A percentile compares a stretch with the other conserved stretches of the same genome.
Conservation (phyloP, 23 red algal genomes). For the Agarophyton chilense region DNA sequence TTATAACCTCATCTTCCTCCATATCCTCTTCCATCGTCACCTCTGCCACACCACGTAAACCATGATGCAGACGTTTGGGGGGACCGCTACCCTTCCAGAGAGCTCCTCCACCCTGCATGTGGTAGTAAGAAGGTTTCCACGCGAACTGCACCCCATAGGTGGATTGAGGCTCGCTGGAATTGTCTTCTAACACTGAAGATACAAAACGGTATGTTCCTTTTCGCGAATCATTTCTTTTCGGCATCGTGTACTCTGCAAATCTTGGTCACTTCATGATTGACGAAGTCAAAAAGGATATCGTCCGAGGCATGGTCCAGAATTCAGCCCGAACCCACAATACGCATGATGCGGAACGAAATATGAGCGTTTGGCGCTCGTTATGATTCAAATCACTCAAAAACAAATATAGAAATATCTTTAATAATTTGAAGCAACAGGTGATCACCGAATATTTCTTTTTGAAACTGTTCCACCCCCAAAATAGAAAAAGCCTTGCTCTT, state of each 20-base stretch:
- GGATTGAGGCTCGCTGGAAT: constrained; percentile 29
- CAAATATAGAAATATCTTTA: too few relatives aligned
- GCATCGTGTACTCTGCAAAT: neutral
- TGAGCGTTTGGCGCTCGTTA: too few relatives aligned
- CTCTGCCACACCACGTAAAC: neutral
- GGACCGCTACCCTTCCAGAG: constrained; percentile 36
- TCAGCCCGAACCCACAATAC: too few relatives aligned
- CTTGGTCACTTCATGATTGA: too few relatives aligned
- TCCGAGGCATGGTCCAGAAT: too few relatives aligned
- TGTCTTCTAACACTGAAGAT: constrained; percentile 34
- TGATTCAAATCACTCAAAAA: too few relatives aligned
- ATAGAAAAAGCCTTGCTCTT: too few relatives aligned
- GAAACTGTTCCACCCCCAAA: too few relatives aligned
- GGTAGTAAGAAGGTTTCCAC: constrained; percentile 46
- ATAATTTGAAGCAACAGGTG: too few relatives aligned
- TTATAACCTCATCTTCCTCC: constrained; percentile 32
- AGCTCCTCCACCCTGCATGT: constrained; percentile 59
- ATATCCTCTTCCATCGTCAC: constrained; percentile 11
- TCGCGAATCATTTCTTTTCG: neutral
- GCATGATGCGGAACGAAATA: too few relatives aligned
- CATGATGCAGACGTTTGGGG: neutral
- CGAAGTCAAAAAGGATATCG: too few relatives aligned
- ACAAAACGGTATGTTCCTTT: constrained; percentile 47
- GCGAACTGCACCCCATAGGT: constrained; percentile 68
- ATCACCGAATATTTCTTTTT: too few relatives aligned